Percentiles rank a stretch among this genome's conserved stretches.
Conservation (phyloP, 1,284 basidiomycete species). For the Cryptococcus floricola region DNA sequence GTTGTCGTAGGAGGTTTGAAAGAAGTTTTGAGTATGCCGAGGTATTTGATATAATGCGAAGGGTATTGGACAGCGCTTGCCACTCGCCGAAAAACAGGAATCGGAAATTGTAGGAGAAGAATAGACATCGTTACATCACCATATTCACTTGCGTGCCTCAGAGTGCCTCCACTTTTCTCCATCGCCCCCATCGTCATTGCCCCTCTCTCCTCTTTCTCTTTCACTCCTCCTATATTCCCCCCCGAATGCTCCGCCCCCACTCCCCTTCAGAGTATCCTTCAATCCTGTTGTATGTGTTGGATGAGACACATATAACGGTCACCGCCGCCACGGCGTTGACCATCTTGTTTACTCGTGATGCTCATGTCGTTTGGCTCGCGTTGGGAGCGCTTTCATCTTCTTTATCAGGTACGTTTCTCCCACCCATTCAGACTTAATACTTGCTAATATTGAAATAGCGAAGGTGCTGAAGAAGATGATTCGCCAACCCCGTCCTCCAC, state of each 20-base stretch:
- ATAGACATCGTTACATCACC: no score
- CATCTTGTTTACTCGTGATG: conserved; percentile 64
- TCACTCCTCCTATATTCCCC: not conserved
- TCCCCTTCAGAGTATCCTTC: conserved; percentile 41
- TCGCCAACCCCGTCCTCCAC: conserved; percentile 37
- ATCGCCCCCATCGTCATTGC: not conserved
- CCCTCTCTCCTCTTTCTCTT: not conserved
- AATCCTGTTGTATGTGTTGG: conserved; percentile 35
- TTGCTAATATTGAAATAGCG: conserved; percentile 49
- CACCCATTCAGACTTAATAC: not conserved
- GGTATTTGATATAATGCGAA: not conserved
- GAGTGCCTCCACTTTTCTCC: not conserved
- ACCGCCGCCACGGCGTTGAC: conserved; percentile 57
- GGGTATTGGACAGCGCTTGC: not conserved
- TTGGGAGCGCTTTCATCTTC: conserved; percentile 62
- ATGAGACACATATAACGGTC: conserved; percentile 55
- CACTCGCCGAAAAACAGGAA: no score
- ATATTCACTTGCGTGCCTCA: not conserved
- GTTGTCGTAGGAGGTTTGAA: no score
- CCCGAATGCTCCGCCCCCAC: conserved; percentile 25
- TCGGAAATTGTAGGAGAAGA: no score
- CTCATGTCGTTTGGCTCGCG: conserved; percentile 65
- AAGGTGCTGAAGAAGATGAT: conserved; percentile 66
- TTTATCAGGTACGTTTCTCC: conserved; percentile 39
- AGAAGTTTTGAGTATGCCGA: no score